Conservation (phyloP, 495 filamentous ascomycete genomes). For the Cairneyella variabilis region DNA sequence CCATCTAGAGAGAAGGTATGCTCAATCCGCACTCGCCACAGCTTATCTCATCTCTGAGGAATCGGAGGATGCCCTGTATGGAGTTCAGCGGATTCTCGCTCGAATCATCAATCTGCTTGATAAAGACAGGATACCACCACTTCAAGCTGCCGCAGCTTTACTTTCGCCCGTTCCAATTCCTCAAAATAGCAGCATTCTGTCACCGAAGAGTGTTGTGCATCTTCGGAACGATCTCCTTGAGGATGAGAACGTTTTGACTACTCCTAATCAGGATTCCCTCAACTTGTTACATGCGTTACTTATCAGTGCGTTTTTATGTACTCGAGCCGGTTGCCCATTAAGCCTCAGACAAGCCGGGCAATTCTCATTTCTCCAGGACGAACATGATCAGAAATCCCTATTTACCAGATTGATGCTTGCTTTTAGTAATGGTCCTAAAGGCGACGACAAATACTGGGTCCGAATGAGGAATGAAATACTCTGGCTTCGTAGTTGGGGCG, state of each 20-base stretch:
- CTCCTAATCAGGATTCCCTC: conserved; percentile 55
- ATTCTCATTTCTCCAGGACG: conserved; percentile 51
- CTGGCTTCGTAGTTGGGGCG: conserved; percentile 81
- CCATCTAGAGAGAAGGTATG: conserved; percentile 59
- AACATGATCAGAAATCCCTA: conserved; percentile 63
- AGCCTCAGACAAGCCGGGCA: conserved; percentile 57
- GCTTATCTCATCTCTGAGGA: conserved; percentile 65
- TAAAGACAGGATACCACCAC: conserved; percentile 47
- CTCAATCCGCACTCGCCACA: conserved; percentile 66
- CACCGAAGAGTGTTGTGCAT: conserved; percentile 36
- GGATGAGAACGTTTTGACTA: conserved; percentile 62
- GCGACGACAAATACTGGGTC: conserved; percentile 66
- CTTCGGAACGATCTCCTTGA: conserved; percentile 54
- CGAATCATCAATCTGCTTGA: conserved; percentile 58
- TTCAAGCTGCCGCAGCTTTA: conserved; percentile 38
- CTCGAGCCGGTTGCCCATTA: conserved; percentile 53
- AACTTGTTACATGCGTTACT: conserved; percentile 64
- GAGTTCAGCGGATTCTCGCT: conserved; percentile 56
- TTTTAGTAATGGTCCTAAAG: conserved; percentile 37
- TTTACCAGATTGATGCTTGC: conserved; percentile 58
- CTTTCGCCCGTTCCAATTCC: conserved; percentile 37
- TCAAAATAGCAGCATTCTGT: conserved; percentile 29
- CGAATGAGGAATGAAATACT: conserved; percentile 61
- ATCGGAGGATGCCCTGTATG: conserved; percentile 54
- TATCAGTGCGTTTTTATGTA: conserved; percentile 62